Evolutionary conservation across 148 eudicot species (phyloP).

Genomic region (Chenopodium formosanum): DNA sequence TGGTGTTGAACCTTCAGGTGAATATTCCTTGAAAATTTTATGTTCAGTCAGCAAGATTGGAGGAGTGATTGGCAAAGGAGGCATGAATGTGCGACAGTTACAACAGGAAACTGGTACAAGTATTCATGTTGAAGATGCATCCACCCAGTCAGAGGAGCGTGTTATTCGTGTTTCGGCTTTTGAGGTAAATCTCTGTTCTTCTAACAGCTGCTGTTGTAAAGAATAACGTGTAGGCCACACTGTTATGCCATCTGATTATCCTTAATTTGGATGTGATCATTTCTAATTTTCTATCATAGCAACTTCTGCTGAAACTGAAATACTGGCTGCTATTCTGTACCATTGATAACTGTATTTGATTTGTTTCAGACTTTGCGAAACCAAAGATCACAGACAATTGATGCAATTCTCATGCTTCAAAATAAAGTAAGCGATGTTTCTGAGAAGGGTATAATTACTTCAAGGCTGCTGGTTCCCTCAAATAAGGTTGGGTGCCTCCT

Average conservation of each 20-base stretch:
- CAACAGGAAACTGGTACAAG: constrained; percentile 72
- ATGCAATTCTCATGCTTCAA: constrained; percentile 76
- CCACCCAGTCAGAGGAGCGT: constrained; percentile 57
- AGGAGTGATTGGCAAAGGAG: constrained; percentile 83
- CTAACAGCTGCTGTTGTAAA: not conserved
- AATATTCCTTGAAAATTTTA: constrained; percentile 66
- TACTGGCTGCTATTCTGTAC: not conserved
- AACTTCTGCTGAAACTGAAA: not conserved
- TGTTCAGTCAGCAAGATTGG: constrained; percentile 69
- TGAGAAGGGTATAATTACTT: constrained; percentile 64
- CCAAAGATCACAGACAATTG: constrained; percentile 72
- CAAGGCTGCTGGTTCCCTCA: constrained; percentile 72
- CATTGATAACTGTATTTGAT: constrained; percentile 19
- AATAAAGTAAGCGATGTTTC: constrained; percentile 63
- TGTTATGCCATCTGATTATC: not conserved
- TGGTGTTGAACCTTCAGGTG: constrained; percentile 52
- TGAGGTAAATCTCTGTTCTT: constrained; percentile 45
- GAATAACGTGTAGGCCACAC: not conserved
- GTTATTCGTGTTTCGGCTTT: constrained; percentile 65
- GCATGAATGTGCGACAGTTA: constrained; percentile 53
- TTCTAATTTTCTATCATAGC: not conserved
- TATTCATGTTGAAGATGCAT: constrained; percentile 56
- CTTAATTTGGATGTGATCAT: not conserved
- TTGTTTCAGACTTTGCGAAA: constrained; percentile 49
- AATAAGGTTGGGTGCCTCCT: constrained; percentile 81